Conservation (phyloP, 2,329 filamentous ascomycete genomes). For the Aspergillus tubingensis region DNA sequence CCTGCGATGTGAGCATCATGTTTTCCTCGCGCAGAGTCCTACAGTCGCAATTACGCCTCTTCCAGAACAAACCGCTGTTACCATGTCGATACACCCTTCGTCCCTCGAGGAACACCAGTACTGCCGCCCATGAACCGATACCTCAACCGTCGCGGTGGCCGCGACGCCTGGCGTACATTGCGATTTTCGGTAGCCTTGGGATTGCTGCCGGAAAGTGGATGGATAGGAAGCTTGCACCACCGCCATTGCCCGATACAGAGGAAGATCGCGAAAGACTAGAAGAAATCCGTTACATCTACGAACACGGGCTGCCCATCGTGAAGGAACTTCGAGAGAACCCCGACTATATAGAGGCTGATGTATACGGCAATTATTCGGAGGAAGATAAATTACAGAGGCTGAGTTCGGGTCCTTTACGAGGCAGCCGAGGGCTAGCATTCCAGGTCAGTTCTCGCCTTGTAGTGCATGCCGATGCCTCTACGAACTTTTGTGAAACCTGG, state of each 20-base stretch:
- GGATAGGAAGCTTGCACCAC: conserved; percentile 25
- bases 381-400: conserved; percentile 38
- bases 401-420: conserved; percentile 43
- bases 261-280: conserved; percentile 35
- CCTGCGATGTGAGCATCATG: conserved; percentile 32
- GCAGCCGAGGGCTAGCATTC: conserved; percentile 42
- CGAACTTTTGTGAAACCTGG: neutral
- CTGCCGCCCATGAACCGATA: conserved; percentile 19
- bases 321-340: conserved; percentile 40
- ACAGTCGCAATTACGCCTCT: conserved; percentile 23
- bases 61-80: conserved; percentile 1
- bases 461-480: neutral
- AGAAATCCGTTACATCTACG: conserved; percentile 34
- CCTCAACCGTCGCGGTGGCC: conserved; percentile 33
- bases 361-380: conserved; percentile 39
- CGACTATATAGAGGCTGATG: conserved; percentile 42
- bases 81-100: conserved; percentile 12
- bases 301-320: conserved; percentile 40
- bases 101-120: conserved; percentile 24
- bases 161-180: conserved; percentile 38
- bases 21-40: conserved; percentile 26
- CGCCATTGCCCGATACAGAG: conserved; percentile 35
- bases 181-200: conserved; percentile 38
- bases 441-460: conserved; percentile 36
- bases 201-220: conserved; percentile 27